A percentile compares a stretch with the other conserved stretches of the same genome.
Evolutionary conservation across 352 stramenopile species (phyloP).

Genomic region (Phytopythium boreale): DNA sequence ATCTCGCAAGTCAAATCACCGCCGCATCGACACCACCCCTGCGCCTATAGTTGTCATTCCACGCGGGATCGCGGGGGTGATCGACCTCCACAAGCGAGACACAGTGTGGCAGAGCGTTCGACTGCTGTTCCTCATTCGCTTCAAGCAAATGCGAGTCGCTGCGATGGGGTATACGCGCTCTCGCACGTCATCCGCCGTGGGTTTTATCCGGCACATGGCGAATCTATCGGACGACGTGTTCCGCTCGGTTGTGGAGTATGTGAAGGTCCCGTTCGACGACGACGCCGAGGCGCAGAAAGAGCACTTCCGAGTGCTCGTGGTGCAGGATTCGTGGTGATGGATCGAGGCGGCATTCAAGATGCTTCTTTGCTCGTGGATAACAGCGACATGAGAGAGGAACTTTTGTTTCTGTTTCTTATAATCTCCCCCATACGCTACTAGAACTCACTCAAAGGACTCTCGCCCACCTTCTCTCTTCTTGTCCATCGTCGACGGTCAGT

Average conservation of each 20-base stretch:
- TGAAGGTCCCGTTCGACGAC: neutral
- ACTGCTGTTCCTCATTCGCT: neutral
- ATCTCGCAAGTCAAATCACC: neutral
- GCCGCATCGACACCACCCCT: neutral
- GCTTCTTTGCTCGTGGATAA: neutral
- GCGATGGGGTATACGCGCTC: neutral
- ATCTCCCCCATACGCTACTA: neutral
- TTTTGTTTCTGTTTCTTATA: neutral
- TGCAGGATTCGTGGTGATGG: conserved; percentile 1
- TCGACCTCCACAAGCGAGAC: conserved; percentile 1
- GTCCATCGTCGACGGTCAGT: neutral
- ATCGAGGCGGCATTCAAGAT: too few species aligned
- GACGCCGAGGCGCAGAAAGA: conserved; percentile 1
- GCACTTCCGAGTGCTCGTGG: neutral
- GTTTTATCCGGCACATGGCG: neutral
- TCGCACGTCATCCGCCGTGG: neutral
- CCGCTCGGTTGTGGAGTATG: neutral
- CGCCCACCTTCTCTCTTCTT: neutral
- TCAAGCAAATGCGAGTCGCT: neutral
- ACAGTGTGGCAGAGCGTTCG: conserved; percentile 1
- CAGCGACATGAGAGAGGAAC: neutral
- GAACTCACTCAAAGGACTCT: neutral
- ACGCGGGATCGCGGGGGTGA: neutral
- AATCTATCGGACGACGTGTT: conserved; percentile 1
- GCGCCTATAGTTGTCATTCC: neutral